Conservation (phyloP, 108 stramenopile genomes). For the Cyclotella sp. region DNA sequence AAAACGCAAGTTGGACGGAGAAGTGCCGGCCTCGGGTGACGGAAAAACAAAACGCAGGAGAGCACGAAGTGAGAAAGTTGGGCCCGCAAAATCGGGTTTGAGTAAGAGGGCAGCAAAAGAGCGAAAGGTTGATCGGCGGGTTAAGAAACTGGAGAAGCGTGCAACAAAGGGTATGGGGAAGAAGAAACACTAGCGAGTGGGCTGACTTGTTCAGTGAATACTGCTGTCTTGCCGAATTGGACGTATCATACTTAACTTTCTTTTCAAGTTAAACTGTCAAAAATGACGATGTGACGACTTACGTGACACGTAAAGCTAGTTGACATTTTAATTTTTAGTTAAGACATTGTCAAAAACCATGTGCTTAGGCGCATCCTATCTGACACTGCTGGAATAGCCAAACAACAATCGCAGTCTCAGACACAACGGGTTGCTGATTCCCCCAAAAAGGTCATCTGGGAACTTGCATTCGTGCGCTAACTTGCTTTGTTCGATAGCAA, state of each 20-base stretch:
- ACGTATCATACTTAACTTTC: no score
- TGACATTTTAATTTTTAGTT: no score
- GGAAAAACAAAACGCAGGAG: constrained; percentile 38
- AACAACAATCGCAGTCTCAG: constrained; percentile 37
- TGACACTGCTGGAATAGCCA: constrained; percentile 21
- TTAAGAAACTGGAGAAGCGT: constrained; percentile 80
- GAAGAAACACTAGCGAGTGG: constrained; percentile 37
- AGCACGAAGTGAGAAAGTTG: constrained; percentile 66
- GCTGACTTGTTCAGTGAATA: neutral
- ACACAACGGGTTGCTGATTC: constrained; percentile 12
- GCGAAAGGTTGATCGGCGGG: constrained; percentile 68
- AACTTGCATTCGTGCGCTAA: constrained; percentile 38
- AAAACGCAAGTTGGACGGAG: constrained; percentile 49
- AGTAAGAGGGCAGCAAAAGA: constrained; percentile 76
- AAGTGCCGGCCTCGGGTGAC: constrained; percentile 1
- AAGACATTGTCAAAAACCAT: neutral
- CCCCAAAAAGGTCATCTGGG: constrained; percentile 41
- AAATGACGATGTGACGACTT: no score
- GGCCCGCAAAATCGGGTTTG: constrained; percentile 49
- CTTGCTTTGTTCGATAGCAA: constrained; percentile 35
- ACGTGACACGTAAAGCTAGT: no score
- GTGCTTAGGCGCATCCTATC: neutral
- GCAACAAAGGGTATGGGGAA: constrained; percentile 82
- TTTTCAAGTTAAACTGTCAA: no score
- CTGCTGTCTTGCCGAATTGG: no score